Evolutionary conservation across 163 green algal species (phyloP).

Genomic region (Chloromonas sp.): DNA sequence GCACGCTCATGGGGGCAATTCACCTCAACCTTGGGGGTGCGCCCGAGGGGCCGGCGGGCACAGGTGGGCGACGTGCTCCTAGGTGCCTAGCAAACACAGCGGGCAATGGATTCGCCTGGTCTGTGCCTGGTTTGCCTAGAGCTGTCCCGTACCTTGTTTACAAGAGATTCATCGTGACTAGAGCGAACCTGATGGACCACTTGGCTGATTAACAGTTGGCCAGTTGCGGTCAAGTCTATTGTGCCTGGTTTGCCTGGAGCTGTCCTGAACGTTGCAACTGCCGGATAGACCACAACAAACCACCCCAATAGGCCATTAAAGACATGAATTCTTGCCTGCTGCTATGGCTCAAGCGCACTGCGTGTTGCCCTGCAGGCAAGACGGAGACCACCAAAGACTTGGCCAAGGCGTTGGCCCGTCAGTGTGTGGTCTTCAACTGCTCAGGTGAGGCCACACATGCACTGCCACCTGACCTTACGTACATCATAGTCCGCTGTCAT

Average conservation of each 20-base stretch:
- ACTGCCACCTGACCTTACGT: not conserved
- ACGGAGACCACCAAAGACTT: conserved; percentile 76
- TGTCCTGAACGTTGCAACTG: not conserved
- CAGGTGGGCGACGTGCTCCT: not conserved
- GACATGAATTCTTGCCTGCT: no score
- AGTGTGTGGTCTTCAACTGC: conserved; percentile 81
- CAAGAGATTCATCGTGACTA: no score
- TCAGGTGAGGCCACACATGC: conserved; percentile 24
- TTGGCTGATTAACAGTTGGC: no score
- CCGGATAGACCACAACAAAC: no score
- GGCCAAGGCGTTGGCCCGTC: conserved; percentile 62
- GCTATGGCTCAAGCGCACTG: not conserved
- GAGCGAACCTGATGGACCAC: no score
- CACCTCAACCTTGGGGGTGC: conserved; percentile 70
- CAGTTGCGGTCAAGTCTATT: no score
- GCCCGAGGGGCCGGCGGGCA: conserved; percentile 40
- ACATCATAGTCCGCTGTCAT: conserved; percentile 20
- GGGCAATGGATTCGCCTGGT: no score
- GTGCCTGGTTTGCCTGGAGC: not conserved
- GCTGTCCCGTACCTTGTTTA: not conserved
- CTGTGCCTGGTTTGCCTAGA: not conserved
- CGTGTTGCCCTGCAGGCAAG: conserved; percentile 52
- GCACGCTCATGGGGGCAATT: conserved; percentile 62
- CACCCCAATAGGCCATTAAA: no score
- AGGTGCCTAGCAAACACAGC: no score